Base-by-base conservation (phyloP, 2,329 filamentous ascomycete species). In the Fusarium coffeatum region DNA sequence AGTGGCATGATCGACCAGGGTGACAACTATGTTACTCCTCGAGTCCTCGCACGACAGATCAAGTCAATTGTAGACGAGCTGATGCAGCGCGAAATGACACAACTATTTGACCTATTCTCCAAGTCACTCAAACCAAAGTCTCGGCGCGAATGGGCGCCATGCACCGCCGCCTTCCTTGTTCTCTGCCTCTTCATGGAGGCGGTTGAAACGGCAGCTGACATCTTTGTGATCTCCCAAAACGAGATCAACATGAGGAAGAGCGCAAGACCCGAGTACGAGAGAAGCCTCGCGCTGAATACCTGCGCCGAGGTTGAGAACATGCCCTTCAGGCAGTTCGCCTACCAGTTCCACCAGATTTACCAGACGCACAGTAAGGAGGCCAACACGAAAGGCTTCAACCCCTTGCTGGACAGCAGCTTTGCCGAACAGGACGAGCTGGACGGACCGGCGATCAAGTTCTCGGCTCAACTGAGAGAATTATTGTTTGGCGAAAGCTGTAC, bases 121-220 rank as follows among this genome's bases (percentile, higher is more conserved):
- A 83, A 83, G 66, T 83, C 83, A 28, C 82, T 89, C 43, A 88
- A 88, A 76, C 84, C 84, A 20, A 87, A 87, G 76, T 80, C 82
- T 45, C 81, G 84, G 22, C 77, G 78, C 42, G 84, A 87, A 66
- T 89, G 86, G 86, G 86, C 85, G 37, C 85, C 86, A 3, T 88
- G 86, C 72, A 78, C 87, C 18, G 87, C 85, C 3, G 82, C 87
- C 0, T 88, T 89, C 72, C 77, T 88, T 13, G 83, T 87, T 6
- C 80, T 89, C 30, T 88, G 86, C 67, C 79, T 88, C 40, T 87
- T 88, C 74, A 88, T 89, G 86, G 87, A 89, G 77, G 78, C 83
- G 25, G 83, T 88, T 54, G 86, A 88, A 78, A 80, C 82, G 30
- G 82, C 85, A 10, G 80, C 85, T 32, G 86, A 88, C 76, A 79